Base-by-base conservation (phyloP, 495 filamentous ascomycete genomes). In the Daldinia loculata region DNA sequence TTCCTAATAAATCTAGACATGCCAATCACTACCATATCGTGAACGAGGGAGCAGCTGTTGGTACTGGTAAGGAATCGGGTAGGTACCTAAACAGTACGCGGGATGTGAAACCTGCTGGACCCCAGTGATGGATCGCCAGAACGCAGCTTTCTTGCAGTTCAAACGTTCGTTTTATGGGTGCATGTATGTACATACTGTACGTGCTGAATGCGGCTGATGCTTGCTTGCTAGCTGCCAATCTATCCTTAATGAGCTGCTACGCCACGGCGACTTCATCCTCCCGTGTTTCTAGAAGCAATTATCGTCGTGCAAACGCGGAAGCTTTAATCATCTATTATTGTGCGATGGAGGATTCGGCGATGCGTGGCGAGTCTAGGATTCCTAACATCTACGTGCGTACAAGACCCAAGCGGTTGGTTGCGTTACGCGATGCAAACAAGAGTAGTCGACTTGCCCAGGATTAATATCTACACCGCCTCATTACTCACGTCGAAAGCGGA, bases 401-500 rank as follows among this genome's bases (percentile, higher is more conserved):
- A 41, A 14, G 48, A 29, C 62, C 61, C 32, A 71, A 30, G 32
- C 52, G 41, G 48, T 67, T 62, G 63, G 63, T 32, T 34, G 32
- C 41, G 41, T 24, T 38, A 41, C 34, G 55, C 29, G 27, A 51
- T 39, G 58, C 52, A 63, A 52, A 60, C 52, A 24, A 57, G 19
- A 12, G 29, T 24, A 51, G 26, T 65, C 24, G 59, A 45, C 56
- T 24, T 57, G 56, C 43, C 50, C 36, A 58, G 61, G 56, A 48
- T 57, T 53, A 32, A 53, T 4, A 27, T 56, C 56, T 69, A 63
- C 66, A 73, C 70, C 66, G 66, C 66, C 57, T 66, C 41, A 27
- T 66, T 55, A 56, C 27, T 66, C 62, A 63, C 66, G 43, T 64
- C 62, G 70, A 58, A 50, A 24, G 48, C 38, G 19, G 45, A 29